These are phyloP conservation scores for Diatrype stigma DNA, from an alignment of 2,329 filamentous ascomycete genomes.

Conservation along the genomic window DNA sequence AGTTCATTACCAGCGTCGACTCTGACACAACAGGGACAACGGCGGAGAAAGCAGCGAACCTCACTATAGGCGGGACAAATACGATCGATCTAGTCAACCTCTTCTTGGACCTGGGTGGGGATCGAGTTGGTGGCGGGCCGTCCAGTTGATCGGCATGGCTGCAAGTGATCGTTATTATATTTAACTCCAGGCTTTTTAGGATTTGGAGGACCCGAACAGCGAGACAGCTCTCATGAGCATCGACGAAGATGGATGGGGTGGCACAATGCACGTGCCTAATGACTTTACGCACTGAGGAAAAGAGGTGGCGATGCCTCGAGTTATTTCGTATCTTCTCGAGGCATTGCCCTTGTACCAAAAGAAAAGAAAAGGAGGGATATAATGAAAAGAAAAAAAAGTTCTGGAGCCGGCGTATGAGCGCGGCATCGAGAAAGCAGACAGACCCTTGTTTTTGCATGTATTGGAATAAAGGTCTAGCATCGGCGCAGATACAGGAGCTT, in stretches of 20 bases:
- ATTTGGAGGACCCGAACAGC: not conserved
- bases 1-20: constrained; percentile 45
- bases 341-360: too few relatives aligned
- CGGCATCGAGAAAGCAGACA: constrained; percentile 5
- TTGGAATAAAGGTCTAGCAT: constrained; percentile 15
- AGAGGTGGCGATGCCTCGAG: too few relatives aligned
- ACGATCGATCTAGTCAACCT: constrained; percentile 49
- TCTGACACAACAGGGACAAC: constrained; percentile 19
- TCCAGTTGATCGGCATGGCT: constrained; percentile 6
- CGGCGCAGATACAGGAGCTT: constrained; percentile 9
- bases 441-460: constrained; percentile 7
- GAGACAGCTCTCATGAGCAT: not conserved
- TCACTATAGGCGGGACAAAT: constrained; percentile 40
- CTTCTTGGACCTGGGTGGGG: constrained; percentile 33
- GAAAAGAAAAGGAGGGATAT: not conserved
- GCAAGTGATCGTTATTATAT: not conserved
- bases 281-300: too few relatives aligned
- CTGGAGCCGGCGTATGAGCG: constrained; percentile 5
- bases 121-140: constrained; percentile 16
- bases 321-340: too few relatives aligned
- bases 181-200: not conserved
- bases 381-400: not conserved
- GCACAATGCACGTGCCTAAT: too few relatives aligned
- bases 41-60: constrained; percentile 33
- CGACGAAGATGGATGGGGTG: not conserved